phyloP scores from a whole-genome alignment of 1,139 yeast genomes.

The Petasospora rhodanensis region DNA sequence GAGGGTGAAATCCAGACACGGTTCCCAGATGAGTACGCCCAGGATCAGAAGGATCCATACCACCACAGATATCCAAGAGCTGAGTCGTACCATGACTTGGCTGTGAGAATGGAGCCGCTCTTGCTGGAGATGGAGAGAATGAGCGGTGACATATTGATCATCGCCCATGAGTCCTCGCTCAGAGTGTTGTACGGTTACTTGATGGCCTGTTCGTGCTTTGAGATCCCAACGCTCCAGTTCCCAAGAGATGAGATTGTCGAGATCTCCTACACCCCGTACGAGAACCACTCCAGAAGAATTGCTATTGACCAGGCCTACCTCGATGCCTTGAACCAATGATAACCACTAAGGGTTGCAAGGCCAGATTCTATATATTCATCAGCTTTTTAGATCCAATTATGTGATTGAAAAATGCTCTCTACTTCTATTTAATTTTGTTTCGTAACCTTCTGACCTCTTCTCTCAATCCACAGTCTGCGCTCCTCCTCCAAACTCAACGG shows the following conservation, averaged over 20 bases:
- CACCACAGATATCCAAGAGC: conserved; percentile 90
- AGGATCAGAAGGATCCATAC: conserved; percentile 73
- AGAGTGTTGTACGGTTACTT: conserved; percentile 88
- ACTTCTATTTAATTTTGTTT: no score
- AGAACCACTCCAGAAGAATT: conserved; percentile 63
- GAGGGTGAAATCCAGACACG: conserved; percentile 52
- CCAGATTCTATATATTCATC: neutral
- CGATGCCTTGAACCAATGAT: no score
- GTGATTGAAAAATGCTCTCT: no score
- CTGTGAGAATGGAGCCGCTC: conserved; percentile 89
- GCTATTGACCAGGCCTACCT: conserved; percentile 1
- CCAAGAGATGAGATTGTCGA: conserved; percentile 82
- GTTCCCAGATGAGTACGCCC: conserved; percentile 68
- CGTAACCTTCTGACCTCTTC: no score
- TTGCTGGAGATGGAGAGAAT: conserved; percentile 90
- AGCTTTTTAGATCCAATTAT: no score
- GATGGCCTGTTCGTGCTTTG: conserved; percentile 86
- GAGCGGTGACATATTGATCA: conserved; percentile 80
- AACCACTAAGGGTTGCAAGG: neutral
- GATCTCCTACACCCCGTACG: conserved; percentile 82
- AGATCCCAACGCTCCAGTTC: conserved; percentile 75
- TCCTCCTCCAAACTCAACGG: conserved; percentile 32
- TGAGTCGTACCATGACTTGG: conserved; percentile 93
- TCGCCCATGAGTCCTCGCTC: conserved; percentile 90
- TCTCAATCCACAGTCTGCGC: conserved; percentile 26